Evolutionary conservation across 805 yeast species (phyloP), one percentile per base, ranked within the genome.

Genomic region (Candida dajiaensis): DNA sequence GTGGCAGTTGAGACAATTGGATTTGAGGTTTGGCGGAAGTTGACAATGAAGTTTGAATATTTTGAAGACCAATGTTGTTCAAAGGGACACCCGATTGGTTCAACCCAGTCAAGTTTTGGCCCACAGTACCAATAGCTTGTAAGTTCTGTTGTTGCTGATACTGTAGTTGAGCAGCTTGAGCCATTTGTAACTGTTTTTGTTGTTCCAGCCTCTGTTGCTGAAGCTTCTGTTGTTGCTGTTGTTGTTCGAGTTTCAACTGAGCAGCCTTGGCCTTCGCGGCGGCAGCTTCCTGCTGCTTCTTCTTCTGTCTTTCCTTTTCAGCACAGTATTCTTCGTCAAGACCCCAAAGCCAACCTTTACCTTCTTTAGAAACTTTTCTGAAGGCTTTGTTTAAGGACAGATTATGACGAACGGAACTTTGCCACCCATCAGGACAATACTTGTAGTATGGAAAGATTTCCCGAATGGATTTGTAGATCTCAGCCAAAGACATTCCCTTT

Each of bases 371-470:
- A 15, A 85, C 83, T 59, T 85, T 85, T 44, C 79, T 74, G 69
- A 92, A 94, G 7, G 92, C 82, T 66, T 88, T 89, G 66, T 89
- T 89, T 54, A 89, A 72, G 20, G 92, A 84, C 36, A 94, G 71
- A 57, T 89, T 90, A 67, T 94, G 99, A 43, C 95, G 77, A 18
- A 94, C 95, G 0, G 95, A 81, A 59, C 87, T 84, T 68, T 94
- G 99, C 99, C 99, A 94, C 3, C 98, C 98, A 64, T 89, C 96
- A 0, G 95, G 92, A 58, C 97, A 90, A 66, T 88, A 92, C 57
- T 83, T 78, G 67, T 88, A 94, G 68, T 87, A 94, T 3, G 98
- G 98, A 65, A 85, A 92, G 12, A 86, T 65, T 39, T 87, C 95
- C 64, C 86, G 85, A 42, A 94, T 89, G 1, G 89, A 87, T 45